Evolutionary conservation across 2,329 filamentous ascomycete genomes (phyloP).

Genomic region (Diplodia sapinea): DNA sequence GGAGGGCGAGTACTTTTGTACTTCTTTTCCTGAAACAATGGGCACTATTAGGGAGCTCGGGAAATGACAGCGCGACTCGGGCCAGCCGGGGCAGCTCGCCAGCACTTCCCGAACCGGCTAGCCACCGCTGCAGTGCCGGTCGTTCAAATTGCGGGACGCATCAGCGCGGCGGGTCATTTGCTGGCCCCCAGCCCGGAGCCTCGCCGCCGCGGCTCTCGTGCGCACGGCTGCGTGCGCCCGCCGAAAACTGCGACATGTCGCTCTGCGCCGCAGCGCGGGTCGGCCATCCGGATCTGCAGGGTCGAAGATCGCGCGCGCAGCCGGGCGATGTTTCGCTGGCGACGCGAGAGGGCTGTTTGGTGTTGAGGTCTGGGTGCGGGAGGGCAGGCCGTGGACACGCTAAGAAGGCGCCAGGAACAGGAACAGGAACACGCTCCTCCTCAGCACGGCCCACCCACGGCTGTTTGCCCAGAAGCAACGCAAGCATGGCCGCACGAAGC

Average conservation of each 20-base stretch:
- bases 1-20: constrained; percentile 24
- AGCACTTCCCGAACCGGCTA: constrained; percentile 12
- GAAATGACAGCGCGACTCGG: constrained; percentile 26
- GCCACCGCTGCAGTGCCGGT: constrained; percentile 9
- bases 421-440: background rate
- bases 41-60: constrained; percentile 21
- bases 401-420: background rate
- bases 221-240: background rate
- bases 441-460: background rate
- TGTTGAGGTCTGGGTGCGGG: background rate
- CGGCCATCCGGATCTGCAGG: background rate
- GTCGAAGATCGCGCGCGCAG: background rate
- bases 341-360: background rate
- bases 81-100: constrained; percentile 14
- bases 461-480: constrained; percentile 10
- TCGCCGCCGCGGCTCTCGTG: background rate
- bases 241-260: background rate
- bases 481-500: background rate
- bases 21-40: constrained; percentile 20
- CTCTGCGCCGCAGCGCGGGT: background rate
- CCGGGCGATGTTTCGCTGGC: background rate
- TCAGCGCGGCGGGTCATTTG: constrained; percentile 21
- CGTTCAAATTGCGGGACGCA: constrained; percentile 15
- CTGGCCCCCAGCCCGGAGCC: background rate
- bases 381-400: background rate